Percentiles rank a stretch among this genome's conserved stretches.
Conservation (phyloP, 2,329 filamentous ascomycete species). For the Elsinoe fawcettii region DNA sequence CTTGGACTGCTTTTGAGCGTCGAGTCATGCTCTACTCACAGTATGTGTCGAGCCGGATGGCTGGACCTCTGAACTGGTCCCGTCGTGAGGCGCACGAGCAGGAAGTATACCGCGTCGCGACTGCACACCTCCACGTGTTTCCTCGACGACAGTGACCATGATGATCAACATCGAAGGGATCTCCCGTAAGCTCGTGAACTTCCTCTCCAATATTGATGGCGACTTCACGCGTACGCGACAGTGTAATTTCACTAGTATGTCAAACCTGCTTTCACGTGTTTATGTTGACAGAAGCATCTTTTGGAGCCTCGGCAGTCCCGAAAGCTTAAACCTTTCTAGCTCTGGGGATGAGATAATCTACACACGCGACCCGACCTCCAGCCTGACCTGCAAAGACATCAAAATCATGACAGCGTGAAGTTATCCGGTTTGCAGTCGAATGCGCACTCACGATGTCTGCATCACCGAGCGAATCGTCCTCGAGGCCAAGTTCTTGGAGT, state of each 20-base stretch:
- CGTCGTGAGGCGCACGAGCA: too few relatives aligned
- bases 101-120: too few relatives aligned
- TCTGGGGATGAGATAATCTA: background rate
- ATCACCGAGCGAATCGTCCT: constrained; percentile 2
- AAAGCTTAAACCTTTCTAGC: constrained; percentile 1
- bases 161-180: too few relatives aligned
- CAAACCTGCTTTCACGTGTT: background rate
- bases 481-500: background rate
- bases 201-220: background rate
- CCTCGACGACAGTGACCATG: too few relatives aligned
- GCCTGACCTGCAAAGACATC: background rate
- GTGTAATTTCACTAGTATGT: background rate
- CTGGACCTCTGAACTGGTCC: too few relatives aligned
- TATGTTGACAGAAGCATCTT: background rate
- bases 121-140: too few relatives aligned
- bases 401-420: background rate
- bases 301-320: constrained; percentile 3
- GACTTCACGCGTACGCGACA: background rate
- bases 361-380: background rate
- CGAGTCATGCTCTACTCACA: too few relatives aligned
- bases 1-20: too few relatives aligned
- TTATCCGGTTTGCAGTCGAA: background rate
- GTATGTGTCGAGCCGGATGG: too few relatives aligned
- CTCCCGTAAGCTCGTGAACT: background rate
- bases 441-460: constrained; percentile 9